Percentiles rank a stretch among this genome's conserved stretches.
These are phyloP conservation scores for Williopsis jadinii DNA, from an alignment of 1,139 yeast species.

Conservation along the genomic window DNA sequence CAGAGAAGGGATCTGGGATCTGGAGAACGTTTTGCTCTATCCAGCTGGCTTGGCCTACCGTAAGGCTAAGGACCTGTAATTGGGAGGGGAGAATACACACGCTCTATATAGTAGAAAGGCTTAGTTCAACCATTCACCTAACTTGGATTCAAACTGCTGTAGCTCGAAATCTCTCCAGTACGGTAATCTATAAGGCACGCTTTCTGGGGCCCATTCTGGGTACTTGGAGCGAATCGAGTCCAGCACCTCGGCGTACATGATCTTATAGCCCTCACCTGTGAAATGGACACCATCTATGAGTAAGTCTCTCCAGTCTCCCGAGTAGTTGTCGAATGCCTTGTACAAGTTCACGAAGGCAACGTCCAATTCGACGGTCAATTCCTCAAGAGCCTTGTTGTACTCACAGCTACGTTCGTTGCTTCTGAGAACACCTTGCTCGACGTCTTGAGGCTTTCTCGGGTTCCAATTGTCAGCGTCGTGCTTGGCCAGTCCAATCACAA, in stretches of 20 bases:
- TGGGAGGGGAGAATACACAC: no score
- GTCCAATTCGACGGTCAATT: conserved; percentile 36
- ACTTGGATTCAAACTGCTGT: conserved; percentile 1
- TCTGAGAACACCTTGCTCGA: conserved; percentile 31
- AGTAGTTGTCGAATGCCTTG: conserved; percentile 30
- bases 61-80: conserved; percentile 25
- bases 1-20: conserved; percentile 69
- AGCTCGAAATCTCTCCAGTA: conserved; percentile 30
- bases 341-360: conserved; percentile 53
- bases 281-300: conserved; percentile 65
- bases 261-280: conserved; percentile 49
- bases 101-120: no score
- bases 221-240: conserved; percentile 33
- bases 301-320: conserved; percentile 24
- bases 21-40: conserved; percentile 51
- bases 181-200: conserved; percentile 30
- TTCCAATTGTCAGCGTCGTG: conserved; percentile 40
- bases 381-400: conserved; percentile 44
- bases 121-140: conserved; percentile 1
- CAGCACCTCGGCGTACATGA: conserved; percentile 40
- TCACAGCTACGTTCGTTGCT: conserved; percentile 32
- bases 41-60: conserved; percentile 48
- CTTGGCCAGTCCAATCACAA: conserved; percentile 60
- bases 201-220: conserved; percentile 41
- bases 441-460: conserved; percentile 24